Base-by-base conservation (phyloP, 2,329 filamentous ascomycete species). In the Trichoderma atrobrunneum region DNA sequence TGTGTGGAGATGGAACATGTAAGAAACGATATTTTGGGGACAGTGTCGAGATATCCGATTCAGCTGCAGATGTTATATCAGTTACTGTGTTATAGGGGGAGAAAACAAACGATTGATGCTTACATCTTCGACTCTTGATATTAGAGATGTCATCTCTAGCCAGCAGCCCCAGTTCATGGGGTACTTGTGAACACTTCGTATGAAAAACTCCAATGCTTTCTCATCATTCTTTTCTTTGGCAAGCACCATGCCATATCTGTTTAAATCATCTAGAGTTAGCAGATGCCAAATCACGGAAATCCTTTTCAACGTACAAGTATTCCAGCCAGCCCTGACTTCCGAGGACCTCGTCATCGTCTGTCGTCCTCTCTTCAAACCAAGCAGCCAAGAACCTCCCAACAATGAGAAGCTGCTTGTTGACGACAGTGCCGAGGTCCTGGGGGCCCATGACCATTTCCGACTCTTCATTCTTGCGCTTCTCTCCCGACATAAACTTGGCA, bases 151-250 rank as follows among this genome's bases (percentile, higher is more conserved):
- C 80, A 99, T 89, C 82, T 99, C 96, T 72, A 96, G 88, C 96
- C 96, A 99, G 74, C 94, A 95, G 8, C 94, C 94, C 96, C 96
- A 99, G 79, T 98, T 97, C 88, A 95, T 97, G 1, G 94, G 93
- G 77, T 94, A 97, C 54, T 94, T 84, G 79, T 97, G 93, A 11
- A 98, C 93, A 78, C 95, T 97, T 74, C 90, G 88, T 66, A 98
- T 86, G n/a, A 99, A 87, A 87, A 93, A 97, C 74, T 92, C 89
- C 81, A 95, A 91, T 2, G 96, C 96, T 73, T 92, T 87, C 59
- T 91, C 87, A 76, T 97, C 94, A 77, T 96, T 98, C 82, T 97
- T 97, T 73, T 95, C 92, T 81, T 95, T 97, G 43, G 93, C 89
- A 21, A 98, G 85, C 16, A 98, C 90, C 82, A 98, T 92, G 11